Percentiles rank a stretch among this genome's conserved stretches.
These are phyloP conservation scores for Collybiopsis confluens DNA, from an alignment of 768 basidiomycete genomes.

Conservation along the genomic window DNA sequence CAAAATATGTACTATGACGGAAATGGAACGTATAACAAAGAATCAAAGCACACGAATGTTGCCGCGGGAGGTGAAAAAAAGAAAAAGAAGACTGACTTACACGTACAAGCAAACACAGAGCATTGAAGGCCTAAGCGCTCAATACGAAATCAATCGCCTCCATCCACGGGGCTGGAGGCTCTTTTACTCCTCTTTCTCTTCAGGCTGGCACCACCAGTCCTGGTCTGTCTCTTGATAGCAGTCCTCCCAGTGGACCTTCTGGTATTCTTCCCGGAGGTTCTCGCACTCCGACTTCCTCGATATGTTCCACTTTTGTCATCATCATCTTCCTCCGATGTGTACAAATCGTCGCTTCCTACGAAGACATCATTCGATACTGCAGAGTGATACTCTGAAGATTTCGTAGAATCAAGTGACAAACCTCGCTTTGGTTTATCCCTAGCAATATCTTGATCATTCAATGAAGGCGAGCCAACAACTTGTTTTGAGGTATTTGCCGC, in stretches of 20 bases:
- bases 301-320: slow-evolving; percentile 2
- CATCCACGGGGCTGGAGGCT: not conserved
- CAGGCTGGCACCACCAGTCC: not conserved
- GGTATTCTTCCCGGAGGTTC: not conserved
- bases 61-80: no score
- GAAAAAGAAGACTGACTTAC: no score
- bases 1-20: no score
- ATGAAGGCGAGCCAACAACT: not conserved
- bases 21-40: no score
- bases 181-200: slow-evolving; percentile 6
- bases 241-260: not conserved
- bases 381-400: not conserved
- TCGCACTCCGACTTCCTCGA: not conserved
- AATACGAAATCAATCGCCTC: not conserved
- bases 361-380: not conserved
- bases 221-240: not conserved
- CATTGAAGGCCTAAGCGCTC: not conserved
- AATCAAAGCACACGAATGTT: no score
- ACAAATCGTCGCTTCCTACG: not conserved
- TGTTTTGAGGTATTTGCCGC: not conserved
- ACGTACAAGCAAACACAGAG: no score
- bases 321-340: not conserved
- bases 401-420: not conserved
- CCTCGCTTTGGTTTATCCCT: not conserved
- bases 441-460: not conserved